Percentiles rank a stretch among this genome's conserved stretches.
These are phyloP conservation scores for Protomyces gravidus DNA, from an alignment of 1,139 yeast species.

Conservation along the genomic window DNA sequence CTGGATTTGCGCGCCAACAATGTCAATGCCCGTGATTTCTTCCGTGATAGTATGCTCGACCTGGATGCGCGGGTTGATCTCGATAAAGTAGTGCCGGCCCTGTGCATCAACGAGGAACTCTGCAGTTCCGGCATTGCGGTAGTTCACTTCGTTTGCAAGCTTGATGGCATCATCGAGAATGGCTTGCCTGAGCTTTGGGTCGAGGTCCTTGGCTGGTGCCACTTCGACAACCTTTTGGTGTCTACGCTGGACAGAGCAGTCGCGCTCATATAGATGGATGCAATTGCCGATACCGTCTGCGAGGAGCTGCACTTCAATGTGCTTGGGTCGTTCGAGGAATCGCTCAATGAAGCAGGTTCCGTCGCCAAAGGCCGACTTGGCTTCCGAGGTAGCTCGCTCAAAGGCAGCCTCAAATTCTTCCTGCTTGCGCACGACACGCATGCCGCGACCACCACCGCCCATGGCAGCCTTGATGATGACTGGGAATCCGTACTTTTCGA, in stretches of 20 bases:
- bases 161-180: constrained; percentile 91
- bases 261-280: constrained; percentile 93
- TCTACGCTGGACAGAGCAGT: constrained; percentile 98
- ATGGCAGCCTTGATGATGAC: constrained; percentile 98
- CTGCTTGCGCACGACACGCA: constrained; percentile 98
- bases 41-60: constrained; percentile 44
- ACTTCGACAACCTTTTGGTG: constrained; percentile 98
- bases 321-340: constrained; percentile 91
- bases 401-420: constrained; percentile 91
- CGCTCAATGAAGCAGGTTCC: constrained; percentile 98
- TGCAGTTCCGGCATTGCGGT: constrained; percentile 98
- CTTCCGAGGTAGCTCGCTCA: constrained; percentile 90
- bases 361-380: constrained; percentile 89
- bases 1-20: constrained; percentile 98
- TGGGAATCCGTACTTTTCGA: constrained; percentile 80
- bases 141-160: constrained; percentile 80
- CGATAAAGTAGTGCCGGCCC: constrained; percentile 95
- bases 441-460: constrained; percentile 99
- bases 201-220: constrained; percentile 95
- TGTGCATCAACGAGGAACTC: constrained; percentile 92
- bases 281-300: constrained; percentile 95
- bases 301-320: constrained; percentile 91
- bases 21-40: constrained; percentile 96
- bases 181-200: constrained; percentile 76
- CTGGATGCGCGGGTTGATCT: constrained; percentile 97